A percentile compares a stretch with the other conserved stretches of the same genome.
These are phyloP conservation scores for Neurospora sp. DNA, from an alignment of 495 filamentous ascomycete species.

Conservation along the genomic window DNA sequence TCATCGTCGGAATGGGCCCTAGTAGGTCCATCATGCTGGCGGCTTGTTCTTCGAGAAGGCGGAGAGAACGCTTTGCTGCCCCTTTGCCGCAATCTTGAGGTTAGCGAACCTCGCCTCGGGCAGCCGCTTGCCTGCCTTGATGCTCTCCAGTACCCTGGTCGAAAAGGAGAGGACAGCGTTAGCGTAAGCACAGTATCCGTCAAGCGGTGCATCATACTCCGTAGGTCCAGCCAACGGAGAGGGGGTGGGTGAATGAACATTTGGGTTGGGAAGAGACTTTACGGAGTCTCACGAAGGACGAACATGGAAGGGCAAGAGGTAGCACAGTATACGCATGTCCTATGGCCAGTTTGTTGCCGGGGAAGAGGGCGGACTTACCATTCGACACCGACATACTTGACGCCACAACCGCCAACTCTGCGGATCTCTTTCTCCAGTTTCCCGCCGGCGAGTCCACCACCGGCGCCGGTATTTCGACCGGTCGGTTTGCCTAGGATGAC, in stretches of 20 bases:
- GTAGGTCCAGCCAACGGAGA: neutral
- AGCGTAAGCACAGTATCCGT: slow-evolving; percentile 11
- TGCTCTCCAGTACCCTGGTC: slow-evolving; percentile 62
- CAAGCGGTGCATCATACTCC: neutral
- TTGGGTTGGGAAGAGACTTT: neutral
- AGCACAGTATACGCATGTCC: neutral
- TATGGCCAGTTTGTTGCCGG: neutral
- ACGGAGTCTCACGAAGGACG: neutral
- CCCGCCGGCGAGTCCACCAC: slow-evolving; percentile 67
- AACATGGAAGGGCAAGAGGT: slow-evolving; percentile 4
- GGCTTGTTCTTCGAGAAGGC: slow-evolving; percentile 17
- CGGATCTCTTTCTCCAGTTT: slow-evolving; percentile 80
- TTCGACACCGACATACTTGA: slow-evolving; percentile 77
- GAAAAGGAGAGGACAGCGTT: neutral
- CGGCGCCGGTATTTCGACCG: slow-evolving; percentile 39
- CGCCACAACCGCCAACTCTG: slow-evolving; percentile 47
- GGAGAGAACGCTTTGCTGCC: slow-evolving; percentile 50
- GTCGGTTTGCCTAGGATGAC: slow-evolving; percentile 64
- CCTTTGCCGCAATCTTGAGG: slow-evolving; percentile 46
- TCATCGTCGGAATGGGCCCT: neutral
- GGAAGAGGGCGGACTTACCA: slow-evolving; percentile 46
- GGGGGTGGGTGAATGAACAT: neutral
- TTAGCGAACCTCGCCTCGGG: slow-evolving; percentile 61
- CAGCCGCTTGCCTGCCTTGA: slow-evolving; percentile 63
- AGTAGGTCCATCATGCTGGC: slow-evolving; percentile 6